Conservation (phyloP, 176 grass and related monocot species). For the Zoysia pacifica region DNA sequence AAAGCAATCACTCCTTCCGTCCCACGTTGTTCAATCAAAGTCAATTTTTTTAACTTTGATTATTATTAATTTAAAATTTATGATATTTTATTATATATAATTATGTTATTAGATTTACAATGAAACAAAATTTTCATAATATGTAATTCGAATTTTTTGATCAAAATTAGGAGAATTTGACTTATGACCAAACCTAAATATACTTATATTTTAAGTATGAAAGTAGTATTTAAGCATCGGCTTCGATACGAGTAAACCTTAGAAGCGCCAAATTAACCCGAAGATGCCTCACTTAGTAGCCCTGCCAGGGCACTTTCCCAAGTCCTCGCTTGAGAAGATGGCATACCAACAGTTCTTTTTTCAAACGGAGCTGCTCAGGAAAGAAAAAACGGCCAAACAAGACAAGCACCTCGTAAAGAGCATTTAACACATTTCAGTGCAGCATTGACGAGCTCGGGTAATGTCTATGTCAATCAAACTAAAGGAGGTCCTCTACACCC, state of each 20-base stretch:
- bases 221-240: neutral
- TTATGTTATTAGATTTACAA: too few species aligned
- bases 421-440: conserved; percentile 23
- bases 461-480: neutral
- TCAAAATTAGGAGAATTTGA: too few species aligned
- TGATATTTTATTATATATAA: too few species aligned
- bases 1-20: neutral
- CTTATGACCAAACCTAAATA: too few species aligned
- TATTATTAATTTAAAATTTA: too few species aligned
- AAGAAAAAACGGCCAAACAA: conserved; percentile 17
- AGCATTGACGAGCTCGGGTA: neutral
- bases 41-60: too few species aligned
- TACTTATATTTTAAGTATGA: too few species aligned
- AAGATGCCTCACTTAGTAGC: neutral
- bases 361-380: conserved; percentile 23
- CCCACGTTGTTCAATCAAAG: too few species aligned
- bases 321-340: conserved; percentile 18
- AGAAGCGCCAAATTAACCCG: neutral
- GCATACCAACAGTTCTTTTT: conserved; percentile 26
- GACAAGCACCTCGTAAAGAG: conserved; percentile 2
- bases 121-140: too few species aligned
- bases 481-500: neutral
- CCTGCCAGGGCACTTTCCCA: neutral
- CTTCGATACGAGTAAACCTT: neutral
- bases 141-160: too few species aligned